Conservation (phyloP, 2,329 filamentous ascomycete genomes). For the Colletotrichum truncatum region DNA sequence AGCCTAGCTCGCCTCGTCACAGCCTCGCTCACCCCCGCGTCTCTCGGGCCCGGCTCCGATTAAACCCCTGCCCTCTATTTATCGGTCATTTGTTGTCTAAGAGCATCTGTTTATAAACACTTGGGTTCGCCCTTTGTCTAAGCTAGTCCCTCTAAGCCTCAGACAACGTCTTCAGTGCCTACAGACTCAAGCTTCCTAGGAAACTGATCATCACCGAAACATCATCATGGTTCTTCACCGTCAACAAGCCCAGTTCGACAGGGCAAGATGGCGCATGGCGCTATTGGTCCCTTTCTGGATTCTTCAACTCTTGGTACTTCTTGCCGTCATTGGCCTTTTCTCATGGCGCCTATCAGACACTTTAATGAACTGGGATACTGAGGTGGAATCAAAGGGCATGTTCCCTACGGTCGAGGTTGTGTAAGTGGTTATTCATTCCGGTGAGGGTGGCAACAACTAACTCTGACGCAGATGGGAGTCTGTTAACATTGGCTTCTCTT, state of each 20-base stretch:
- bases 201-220: background rate
- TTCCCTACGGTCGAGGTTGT: slow-evolving; percentile 57
- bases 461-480: slow-evolving; percentile 58
- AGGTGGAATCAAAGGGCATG: slow-evolving; percentile 45
- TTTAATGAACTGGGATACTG: slow-evolving; percentile 50
- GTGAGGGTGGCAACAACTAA: background rate
- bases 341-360: slow-evolving; percentile 61
- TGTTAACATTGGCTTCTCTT: slow-evolving; percentile 59
- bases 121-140: slow-evolving; percentile 7
- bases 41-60: slow-evolving; percentile 19
- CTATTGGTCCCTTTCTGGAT: slow-evolving; percentile 61
- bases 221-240: slow-evolving; percentile 52
- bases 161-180: slow-evolving; percentile 7
- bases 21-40: slow-evolving; percentile 26
- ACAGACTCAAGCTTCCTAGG: slow-evolving; percentile 1
- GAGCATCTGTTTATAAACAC: slow-evolving; percentile 20
- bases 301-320: slow-evolving; percentile 55
- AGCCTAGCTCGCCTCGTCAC: slow-evolving; percentile 12
- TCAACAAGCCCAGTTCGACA: slow-evolving; percentile 61
- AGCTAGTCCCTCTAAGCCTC: slow-evolving; percentile 5
- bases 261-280: slow-evolving; percentile 59
- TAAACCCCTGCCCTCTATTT: slow-evolving; percentile 9
- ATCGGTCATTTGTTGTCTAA: slow-evolving; percentile 6
- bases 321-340: slow-evolving; percentile 60
- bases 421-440: slow-evolving; percentile 48